phyloP scores from a whole-genome alignment of 2,329 filamentous ascomycete genomes.

The Fusarium xyrophilum region DNA sequence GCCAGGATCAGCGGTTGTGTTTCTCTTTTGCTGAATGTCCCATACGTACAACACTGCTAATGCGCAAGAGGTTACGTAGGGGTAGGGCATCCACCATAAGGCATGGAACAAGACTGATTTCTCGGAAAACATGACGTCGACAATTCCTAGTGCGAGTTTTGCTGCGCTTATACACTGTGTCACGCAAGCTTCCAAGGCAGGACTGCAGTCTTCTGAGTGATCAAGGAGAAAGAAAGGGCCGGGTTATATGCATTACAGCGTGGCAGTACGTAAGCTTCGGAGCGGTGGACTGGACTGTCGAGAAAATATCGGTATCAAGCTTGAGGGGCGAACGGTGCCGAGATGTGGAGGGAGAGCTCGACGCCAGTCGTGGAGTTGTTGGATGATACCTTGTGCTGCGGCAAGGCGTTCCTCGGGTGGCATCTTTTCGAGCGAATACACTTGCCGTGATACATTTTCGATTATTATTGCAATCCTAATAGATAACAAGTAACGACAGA shows the following conservation, averaged over 20 bases:
- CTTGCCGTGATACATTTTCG: constrained; percentile 48
- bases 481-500: accelerated
- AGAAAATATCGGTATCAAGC: constrained; percentile 54
- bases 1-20: not conserved
- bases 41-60: constrained; percentile 62
- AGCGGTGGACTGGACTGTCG: constrained; percentile 60
- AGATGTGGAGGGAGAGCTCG: constrained; percentile 52
- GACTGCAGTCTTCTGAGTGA: constrained; percentile 27
- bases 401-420: constrained; percentile 48
- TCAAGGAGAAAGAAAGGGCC: constrained; percentile 60
- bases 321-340: constrained; percentile 52
- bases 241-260: constrained; percentile 62
- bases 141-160: constrained; percentile 49
- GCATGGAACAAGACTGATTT: constrained; percentile 50
- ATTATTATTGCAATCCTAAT: constrained; percentile 49
- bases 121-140: constrained; percentile 50
- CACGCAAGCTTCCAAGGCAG: constrained; percentile 39
- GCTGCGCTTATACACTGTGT: constrained; percentile 51
- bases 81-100: constrained; percentile 62
- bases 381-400: constrained; percentile 48
- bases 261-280: constrained; percentile 62
- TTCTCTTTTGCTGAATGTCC: constrained; percentile 44
- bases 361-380: constrained; percentile 51
- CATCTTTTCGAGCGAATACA: constrained; percentile 50
- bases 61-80: constrained; percentile 62